Conservation (phyloP, 2,329 filamentous ascomycete genomes). For the Penicillium paneum region DNA sequence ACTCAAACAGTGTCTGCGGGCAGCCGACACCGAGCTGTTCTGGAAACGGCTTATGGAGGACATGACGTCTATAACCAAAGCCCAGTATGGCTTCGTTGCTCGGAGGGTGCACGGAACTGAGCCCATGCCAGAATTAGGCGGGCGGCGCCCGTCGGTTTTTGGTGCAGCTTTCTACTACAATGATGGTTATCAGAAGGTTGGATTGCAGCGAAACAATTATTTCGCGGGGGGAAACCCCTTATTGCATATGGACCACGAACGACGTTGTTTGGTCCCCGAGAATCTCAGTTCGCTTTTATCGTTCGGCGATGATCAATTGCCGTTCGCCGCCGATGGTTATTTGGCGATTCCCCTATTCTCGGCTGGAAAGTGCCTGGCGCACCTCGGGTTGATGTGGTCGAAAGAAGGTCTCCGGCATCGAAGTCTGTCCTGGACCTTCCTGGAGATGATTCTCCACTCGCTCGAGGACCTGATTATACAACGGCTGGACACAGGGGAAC, state of each 20-base stretch:
- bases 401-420: constrained; percentile 56
- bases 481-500: constrained; percentile 45
- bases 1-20: constrained; percentile 56
- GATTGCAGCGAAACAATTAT: constrained; percentile 60
- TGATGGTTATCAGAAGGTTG: constrained; percentile 53
- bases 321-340: constrained; percentile 63
- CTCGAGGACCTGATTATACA: constrained; percentile 65
- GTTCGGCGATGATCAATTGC: constrained; percentile 57
- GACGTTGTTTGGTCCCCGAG: constrained; percentile 66
- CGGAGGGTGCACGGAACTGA: constrained; percentile 62
- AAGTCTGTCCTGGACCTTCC: constrained; percentile 61
- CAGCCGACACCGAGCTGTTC: constrained; percentile 57
- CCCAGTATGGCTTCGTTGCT: constrained; percentile 67
- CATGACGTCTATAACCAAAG: constrained; percentile 59
- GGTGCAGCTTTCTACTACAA: constrained; percentile 66
- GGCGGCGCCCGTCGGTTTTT: constrained; percentile 61
- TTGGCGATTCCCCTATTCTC: constrained; percentile 64
- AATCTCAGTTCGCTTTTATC: constrained; percentile 58
- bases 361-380: constrained; percentile 63
- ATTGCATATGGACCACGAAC: constrained; percentile 68
- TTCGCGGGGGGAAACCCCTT: constrained; percentile 64
- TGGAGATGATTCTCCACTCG: constrained; percentile 66
- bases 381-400: constrained; percentile 72
- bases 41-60: constrained; percentile 64
- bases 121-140: constrained; percentile 58